Conservation (phyloP, 805 yeast species). For the Sugiyamaella marilandica region DNA sequence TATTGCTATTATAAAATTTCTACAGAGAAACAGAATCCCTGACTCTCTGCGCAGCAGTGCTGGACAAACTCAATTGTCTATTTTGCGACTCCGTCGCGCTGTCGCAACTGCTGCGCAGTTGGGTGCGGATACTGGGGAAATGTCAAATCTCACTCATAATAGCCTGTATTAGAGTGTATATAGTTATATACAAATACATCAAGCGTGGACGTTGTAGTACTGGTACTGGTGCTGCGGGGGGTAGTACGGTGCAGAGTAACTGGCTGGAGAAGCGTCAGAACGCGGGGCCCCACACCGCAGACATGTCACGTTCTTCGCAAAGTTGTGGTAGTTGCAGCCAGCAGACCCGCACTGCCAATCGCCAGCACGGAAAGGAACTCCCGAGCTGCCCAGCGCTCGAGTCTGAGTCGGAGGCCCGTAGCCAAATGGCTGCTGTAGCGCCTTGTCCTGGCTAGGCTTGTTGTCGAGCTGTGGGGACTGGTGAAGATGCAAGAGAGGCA, state of each 20-base stretch:
- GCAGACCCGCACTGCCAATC: slow-evolving; percentile 90
- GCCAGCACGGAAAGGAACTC: slow-evolving; percentile 92
- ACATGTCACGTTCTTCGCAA: slow-evolving; percentile 85
- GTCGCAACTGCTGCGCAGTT: too few species aligned
- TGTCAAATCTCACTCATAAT: too few species aligned
- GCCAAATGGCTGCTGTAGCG: background rate
- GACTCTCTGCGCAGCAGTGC: too few species aligned
- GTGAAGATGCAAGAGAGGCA: slow-evolving; percentile 13
- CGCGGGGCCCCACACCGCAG: slow-evolving; percentile 78
- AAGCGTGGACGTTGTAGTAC: background rate
- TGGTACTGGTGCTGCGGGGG: background rate
- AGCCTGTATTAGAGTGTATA: background rate
- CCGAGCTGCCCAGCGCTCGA: background rate
- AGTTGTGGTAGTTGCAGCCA: slow-evolving; percentile 80
- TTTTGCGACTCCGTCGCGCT: too few species aligned
- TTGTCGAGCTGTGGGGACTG: slow-evolving; percentile 2
- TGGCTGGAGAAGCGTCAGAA: background rate
- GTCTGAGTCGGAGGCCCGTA: background rate
- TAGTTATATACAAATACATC: background rate
- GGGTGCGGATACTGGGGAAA: too few species aligned
- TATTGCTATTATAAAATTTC: too few species aligned
- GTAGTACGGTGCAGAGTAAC: background rate
- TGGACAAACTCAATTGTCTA: too few species aligned
- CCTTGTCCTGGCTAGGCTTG: background rate
- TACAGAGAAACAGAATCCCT: too few species aligned